Conservation (phyloP, 2,329 filamentous ascomycete genomes). For the Exophiala phaeomuriformis region DNA sequence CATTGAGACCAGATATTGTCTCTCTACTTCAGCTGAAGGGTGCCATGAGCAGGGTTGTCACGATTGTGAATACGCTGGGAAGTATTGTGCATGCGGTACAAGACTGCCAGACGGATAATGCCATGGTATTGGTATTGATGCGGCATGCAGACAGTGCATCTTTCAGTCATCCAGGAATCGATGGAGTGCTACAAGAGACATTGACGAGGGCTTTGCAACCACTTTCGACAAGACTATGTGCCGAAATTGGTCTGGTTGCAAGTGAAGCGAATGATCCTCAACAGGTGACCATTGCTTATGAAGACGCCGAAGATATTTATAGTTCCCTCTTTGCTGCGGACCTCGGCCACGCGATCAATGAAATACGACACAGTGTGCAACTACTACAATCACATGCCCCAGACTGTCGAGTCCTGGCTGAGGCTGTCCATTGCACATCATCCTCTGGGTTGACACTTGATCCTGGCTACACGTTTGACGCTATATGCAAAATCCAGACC, state of each 20-base stretch:
- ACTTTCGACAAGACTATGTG: conserved; percentile 4
- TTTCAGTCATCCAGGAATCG: conserved; percentile 4
- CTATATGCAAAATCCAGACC: conserved; percentile 10
- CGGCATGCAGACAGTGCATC: conserved; percentile 4
- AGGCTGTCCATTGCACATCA: not conserved
- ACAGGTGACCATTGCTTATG: not conserved
- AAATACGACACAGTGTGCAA: conserved; percentile 11
- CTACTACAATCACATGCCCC: conserved; percentile 9
- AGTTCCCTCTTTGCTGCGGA: conserved; percentile 3
- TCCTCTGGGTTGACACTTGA: conserved; percentile 6
- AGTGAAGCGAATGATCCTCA: not conserved
- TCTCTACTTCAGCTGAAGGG: conserved; percentile 15
- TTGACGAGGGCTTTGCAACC: conserved; percentile 9
- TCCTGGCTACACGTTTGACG: conserved; percentile 4
- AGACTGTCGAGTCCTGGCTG: conserved; percentile 7
- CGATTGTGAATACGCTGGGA: conserved; percentile 3
- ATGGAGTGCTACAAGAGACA: conserved; percentile 7
- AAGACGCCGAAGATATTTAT: not conserved
- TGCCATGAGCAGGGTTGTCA: conserved; percentile 2
- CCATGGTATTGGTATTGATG: conserved; percentile 9
- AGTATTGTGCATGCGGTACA: conserved; percentile 1
- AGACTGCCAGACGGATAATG: conserved; percentile 1
- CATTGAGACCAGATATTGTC: not conserved
- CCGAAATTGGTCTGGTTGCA: conserved; percentile 10
- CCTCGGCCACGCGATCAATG: not conserved